Evolutionary conservation across 352 stramenopile genomes (phyloP).

Genomic region (Phytophthora hybrid): DNA sequence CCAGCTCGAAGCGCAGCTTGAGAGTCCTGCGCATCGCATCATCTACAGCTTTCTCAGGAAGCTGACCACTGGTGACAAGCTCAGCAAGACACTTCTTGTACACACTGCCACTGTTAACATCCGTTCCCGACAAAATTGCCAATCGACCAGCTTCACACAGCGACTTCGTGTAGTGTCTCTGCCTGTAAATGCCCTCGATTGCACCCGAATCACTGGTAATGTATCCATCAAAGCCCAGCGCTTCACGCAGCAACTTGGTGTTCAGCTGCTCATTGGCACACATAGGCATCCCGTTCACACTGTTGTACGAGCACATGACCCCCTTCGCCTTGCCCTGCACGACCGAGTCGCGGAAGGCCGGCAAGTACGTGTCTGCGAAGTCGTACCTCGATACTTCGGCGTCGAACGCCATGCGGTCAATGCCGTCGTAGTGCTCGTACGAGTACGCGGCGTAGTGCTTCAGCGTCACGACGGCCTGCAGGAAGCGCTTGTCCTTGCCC

Average conservation of each 20-base stretch:
- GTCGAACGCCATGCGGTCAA: slow-evolving; percentile 88
- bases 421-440: slow-evolving; percentile 69
- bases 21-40: slow-evolving; percentile 76
- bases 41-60: slow-evolving; percentile 63
- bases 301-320: slow-evolving; percentile 98
- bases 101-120: slow-evolving; percentile 90
- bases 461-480: slow-evolving; percentile 89
- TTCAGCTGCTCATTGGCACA: slow-evolving; percentile 87
- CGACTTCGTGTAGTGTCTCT: slow-evolving; percentile 82
- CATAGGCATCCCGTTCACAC: slow-evolving; percentile 92
- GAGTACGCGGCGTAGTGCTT: slow-evolving; percentile 96
- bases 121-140: slow-evolving; percentile 79
- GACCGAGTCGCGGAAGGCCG: slow-evolving; percentile 82
- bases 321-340: slow-evolving; percentile 74
- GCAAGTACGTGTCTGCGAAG: slow-evolving; percentile 93
- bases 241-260: slow-evolving; percentile 69
- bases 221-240: slow-evolving; percentile 92
- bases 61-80: slow-evolving; percentile 56
- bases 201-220: slow-evolving; percentile 96
- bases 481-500: slow-evolving; percentile 56
- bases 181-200: slow-evolving; percentile 83
- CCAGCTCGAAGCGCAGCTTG: slow-evolving; percentile 91
- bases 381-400: slow-evolving; percentile 89
- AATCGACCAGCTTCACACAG: slow-evolving; percentile 68
- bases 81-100: slow-evolving; percentile 81